Conservation (phyloP, 148 eudicot genomes). For the Heliosperma pusillum region DNA sequence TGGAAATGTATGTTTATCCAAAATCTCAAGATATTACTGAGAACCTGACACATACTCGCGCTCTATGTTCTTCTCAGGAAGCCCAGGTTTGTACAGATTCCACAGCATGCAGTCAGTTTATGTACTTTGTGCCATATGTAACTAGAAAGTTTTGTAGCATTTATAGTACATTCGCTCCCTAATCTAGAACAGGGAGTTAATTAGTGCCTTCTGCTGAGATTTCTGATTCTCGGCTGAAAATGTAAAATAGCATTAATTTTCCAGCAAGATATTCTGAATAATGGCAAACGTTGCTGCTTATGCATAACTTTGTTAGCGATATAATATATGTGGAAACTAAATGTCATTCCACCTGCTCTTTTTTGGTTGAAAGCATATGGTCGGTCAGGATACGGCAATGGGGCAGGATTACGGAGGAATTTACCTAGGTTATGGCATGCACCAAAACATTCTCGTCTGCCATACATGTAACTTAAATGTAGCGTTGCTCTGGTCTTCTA, state of each 20-base stretch:
- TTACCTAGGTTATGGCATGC: too few species aligned
- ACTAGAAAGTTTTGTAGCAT: constrained; percentile 19
- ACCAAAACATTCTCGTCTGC: constrained; percentile 27
- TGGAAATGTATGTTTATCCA: not conserved
- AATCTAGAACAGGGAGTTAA: constrained; percentile 9
- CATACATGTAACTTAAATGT: constrained; percentile 25
- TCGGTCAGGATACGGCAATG: not conserved
- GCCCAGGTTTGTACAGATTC: constrained; percentile 24
- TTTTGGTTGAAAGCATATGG: not conserved
- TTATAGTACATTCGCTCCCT: constrained; percentile 7
- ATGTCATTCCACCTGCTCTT: not conserved
- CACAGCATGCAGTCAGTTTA: constrained; percentile 10
- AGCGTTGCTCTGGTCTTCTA: not conserved
- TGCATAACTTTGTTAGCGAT: not conserved
- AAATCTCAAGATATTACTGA: not conserved
- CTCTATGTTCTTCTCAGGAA: not conserved
- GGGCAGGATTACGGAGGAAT: not conserved
- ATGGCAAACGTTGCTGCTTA: not conserved
- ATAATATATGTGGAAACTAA: too few species aligned
- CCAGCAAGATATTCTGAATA: not conserved
- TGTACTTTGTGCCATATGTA: constrained; percentile 19
- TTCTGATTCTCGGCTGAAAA: not conserved
- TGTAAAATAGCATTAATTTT: not conserved
- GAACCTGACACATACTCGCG: not conserved
- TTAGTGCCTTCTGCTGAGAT: not conserved